Conservation (phyloP, 345 rosid species). For the Physaria fendleri region DNA sequence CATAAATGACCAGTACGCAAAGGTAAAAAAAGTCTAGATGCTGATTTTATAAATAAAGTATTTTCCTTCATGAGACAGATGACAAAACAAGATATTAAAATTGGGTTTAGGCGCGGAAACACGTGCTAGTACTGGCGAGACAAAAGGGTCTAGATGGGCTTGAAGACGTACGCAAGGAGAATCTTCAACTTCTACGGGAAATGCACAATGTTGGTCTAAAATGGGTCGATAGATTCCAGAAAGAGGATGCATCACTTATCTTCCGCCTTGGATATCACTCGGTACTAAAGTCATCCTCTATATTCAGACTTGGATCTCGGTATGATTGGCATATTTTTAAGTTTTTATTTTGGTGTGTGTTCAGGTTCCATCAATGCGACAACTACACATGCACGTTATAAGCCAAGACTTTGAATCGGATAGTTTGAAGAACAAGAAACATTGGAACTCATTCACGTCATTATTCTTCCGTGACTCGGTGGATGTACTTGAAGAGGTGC, state of each 20-base stretch:
- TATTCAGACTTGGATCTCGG: too few species aligned
- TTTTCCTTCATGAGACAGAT: background rate
- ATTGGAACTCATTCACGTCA: constrained; percentile 86
- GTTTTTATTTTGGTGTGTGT: background rate
- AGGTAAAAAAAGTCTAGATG: constrained; percentile 39
- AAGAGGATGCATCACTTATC: constrained; percentile 59
- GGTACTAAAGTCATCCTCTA: constrained; percentile 34
- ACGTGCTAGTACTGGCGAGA: constrained; percentile 62
- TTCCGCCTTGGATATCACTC: constrained; percentile 96
- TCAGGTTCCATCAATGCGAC: constrained; percentile 41
- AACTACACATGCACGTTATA: constrained; percentile 83
- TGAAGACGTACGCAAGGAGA: constrained; percentile 59
- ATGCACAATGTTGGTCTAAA: constrained; percentile 75
- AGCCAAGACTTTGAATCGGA: constrained; percentile 90
- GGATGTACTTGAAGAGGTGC: constrained; percentile 72
- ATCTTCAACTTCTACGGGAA: constrained; percentile 43
- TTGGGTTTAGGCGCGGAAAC: constrained; percentile 57
- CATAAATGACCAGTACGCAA: constrained; percentile 72
- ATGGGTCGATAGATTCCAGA: constrained; percentile 61
- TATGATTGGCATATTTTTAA: background rate
- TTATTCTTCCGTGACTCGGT: constrained; percentile 74
- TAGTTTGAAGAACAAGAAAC: constrained; percentile 79
- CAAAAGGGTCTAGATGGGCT: constrained; percentile 54
- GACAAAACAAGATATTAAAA: background rate
- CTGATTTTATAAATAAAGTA: background rate